Base-by-base conservation (phyloP, 2,329 filamentous ascomycete species). In the Sarocladium strictum region DNA sequence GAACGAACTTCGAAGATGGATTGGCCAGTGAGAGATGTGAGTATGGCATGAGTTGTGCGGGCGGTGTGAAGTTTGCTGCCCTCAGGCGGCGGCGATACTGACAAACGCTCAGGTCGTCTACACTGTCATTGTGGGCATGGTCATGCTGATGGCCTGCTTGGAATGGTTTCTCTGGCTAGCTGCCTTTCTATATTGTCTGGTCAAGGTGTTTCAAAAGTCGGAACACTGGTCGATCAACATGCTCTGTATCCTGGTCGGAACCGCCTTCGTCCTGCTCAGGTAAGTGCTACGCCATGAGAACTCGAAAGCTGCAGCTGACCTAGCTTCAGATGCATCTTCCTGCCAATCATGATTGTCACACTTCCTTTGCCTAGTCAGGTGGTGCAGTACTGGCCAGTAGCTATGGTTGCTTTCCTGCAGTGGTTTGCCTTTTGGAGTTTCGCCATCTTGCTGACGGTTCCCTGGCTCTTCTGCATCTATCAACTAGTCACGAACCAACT, bases 341-440 rank as follows among this genome's bases (percentile, higher is more conserved):
- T 97, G 26, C 93, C 93, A 0, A 88, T 97, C 60, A 96, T 97
- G 91, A 71, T 97, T 21, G 90, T 96, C 49, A 97, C 92, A 0
- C 76, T 97, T 3, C 93, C 93, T 1, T 76, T 97, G 2, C 93
- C 93, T 0, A 71, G 77, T 19, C 79, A 83, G 56, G 76, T 97
- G 45, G 85, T 85, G 7, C 76, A 81, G 57, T 80, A 88, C 61
- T 95, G 93, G 72, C 92, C 93, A 0, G 54, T 67, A 2, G 54
- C 69, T 1, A 81, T 94, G 76, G 87, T 94, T 38, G 70, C 67
- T 2, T 78, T 88, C 47, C 78, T 97, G 14, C 92, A 97, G 67
- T 95, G 90, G 88, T 96, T 97, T 65, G 92, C 91, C 3, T 97
- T 97, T 69, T 97, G 90, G 86, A 85, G 87, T 26, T 97, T 97